Evolutionary conservation across 2,329 filamentous ascomycete genomes (phyloP).

Genomic region (Arthroderma sp.): DNA sequence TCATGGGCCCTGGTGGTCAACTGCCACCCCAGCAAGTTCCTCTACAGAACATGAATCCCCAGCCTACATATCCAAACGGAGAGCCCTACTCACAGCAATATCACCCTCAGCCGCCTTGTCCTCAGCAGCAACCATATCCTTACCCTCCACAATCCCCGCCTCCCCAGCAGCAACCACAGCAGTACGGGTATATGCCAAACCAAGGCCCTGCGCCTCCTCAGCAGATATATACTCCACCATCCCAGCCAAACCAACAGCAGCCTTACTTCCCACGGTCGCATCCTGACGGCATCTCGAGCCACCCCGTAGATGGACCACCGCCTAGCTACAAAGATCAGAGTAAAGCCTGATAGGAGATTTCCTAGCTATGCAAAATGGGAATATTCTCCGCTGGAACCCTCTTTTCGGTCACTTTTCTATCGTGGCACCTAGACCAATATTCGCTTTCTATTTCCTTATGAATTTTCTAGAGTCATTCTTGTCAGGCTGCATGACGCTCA

Average conservation of each 20-base stretch:
- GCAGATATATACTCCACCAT: not conserved
- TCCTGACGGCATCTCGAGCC: not conserved
- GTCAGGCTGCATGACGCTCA: no score
- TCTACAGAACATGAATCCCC: not conserved
- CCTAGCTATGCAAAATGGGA: not conserved
- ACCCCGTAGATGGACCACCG: not conserved
- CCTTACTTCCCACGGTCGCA: not conserved
- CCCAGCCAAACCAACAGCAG: not conserved
- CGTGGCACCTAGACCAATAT: not conserved
- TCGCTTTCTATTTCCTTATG: no score
- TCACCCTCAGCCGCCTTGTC: not conserved
- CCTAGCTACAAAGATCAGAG: not conserved
- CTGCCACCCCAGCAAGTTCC: not conserved
- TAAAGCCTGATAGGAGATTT: not conserved
- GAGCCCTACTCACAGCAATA: not conserved
- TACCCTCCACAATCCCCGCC: not conserved
- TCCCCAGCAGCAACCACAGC: not conserved
- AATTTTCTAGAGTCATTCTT: no score
- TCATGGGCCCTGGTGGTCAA: not conserved
- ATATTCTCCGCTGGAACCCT: not conserved
- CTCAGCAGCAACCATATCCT: not conserved
- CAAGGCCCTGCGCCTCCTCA: not conserved
- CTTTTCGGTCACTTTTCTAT: not conserved
- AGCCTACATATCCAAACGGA: not conserved
- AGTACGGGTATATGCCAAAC: not conserved